These are phyloP conservation scores for Phoenix roebelenii DNA, from an alignment of 176 grass and related monocot species.

Conservation along the genomic window DNA sequence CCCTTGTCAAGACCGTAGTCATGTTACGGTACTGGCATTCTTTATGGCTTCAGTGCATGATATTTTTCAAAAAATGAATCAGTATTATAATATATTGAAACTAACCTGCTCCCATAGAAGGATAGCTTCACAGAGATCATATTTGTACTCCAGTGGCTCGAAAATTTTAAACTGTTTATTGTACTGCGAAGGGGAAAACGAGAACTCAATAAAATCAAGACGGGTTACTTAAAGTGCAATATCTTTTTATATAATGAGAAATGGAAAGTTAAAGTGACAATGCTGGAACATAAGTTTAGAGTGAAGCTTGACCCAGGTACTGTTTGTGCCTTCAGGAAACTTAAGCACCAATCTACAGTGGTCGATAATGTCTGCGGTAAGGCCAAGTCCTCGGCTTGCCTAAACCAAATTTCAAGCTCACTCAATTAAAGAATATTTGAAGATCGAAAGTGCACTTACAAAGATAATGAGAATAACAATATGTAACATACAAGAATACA, in stretches of 20 bases:
- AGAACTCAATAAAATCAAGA: background rate
- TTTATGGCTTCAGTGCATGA: conserved; percentile 17
- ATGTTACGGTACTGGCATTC: conserved; percentile 78
- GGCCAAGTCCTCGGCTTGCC: conserved; percentile 80
- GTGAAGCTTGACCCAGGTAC: conserved; percentile 58
- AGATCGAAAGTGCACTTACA: background rate
- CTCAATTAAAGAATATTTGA: conserved; percentile 2
- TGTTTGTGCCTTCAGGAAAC: conserved; percentile 78
- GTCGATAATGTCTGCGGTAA: conserved; percentile 68
- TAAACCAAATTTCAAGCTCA: conserved; percentile 31
- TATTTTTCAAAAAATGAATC: background rate
- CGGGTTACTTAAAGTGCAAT: background rate
- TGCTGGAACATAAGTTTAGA: conserved; percentile 14
- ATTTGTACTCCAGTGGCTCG: conserved; percentile 72
- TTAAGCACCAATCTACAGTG: conserved; percentile 79
- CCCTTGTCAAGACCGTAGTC: conserved; percentile 96
- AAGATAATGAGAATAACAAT: background rate
- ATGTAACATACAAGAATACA: no score
- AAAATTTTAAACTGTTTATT: conserved; percentile 87
- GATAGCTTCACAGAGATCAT: conserved; percentile 72
- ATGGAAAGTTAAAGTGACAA: conserved; percentile 3
- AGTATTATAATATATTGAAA: conserved; percentile 17
- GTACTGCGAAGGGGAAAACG: conserved; percentile 46
- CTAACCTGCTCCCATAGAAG: conserved; percentile 91
- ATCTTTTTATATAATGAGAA: background rate